These are phyloP conservation scores for Friedmanniomyces endolithicus DNA, from an alignment of 495 filamentous ascomycete genomes.

Conservation along the genomic window DNA sequence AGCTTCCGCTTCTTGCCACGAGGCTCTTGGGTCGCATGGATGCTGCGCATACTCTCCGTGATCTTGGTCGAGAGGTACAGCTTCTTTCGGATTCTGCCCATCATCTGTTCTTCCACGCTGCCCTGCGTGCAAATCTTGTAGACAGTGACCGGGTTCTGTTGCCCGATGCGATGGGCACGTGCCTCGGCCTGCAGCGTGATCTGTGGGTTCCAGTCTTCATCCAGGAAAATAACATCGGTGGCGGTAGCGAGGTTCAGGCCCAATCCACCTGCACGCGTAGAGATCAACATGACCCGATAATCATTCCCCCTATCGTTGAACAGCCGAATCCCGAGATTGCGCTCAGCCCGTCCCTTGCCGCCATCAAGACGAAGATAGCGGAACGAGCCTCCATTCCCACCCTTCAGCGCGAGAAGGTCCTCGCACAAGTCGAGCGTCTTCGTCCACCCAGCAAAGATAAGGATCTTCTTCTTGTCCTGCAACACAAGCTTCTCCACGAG, in stretches of 20 bases:
- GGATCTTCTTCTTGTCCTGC: constrained; percentile 45
- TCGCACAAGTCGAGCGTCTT: constrained; percentile 48
- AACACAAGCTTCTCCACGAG: constrained; percentile 45
- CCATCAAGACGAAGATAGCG: constrained; percentile 49
- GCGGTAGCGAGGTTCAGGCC: constrained; percentile 52
- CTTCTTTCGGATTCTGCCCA: constrained; percentile 53
- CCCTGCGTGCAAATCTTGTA: constrained; percentile 49
- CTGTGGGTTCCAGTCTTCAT: constrained; percentile 59
- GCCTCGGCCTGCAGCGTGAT: constrained; percentile 49
- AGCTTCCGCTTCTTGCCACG: constrained; percentile 25
- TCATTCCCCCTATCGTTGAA: constrained; percentile 39
- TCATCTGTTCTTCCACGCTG: constrained; percentile 53
- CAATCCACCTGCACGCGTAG: constrained; percentile 48
- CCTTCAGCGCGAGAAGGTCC: constrained; percentile 41
- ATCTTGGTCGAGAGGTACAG: constrained; percentile 52
- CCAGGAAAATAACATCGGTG: constrained; percentile 50
- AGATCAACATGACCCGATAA: constrained; percentile 51
- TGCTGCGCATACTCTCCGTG: constrained; percentile 45
- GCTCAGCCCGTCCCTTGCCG: constrained; percentile 37
- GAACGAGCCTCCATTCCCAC: constrained; percentile 37
- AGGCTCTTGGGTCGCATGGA: constrained; percentile 28
- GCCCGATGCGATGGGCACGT: constrained; percentile 48
- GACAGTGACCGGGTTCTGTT: constrained; percentile 44
- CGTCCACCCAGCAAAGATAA: constrained; percentile 54
- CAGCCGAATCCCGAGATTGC: constrained; percentile 47